These are phyloP conservation scores for Coniferiporia weirii DNA, from an alignment of 1,284 basidiomycete genomes.

Conservation along the genomic window DNA sequence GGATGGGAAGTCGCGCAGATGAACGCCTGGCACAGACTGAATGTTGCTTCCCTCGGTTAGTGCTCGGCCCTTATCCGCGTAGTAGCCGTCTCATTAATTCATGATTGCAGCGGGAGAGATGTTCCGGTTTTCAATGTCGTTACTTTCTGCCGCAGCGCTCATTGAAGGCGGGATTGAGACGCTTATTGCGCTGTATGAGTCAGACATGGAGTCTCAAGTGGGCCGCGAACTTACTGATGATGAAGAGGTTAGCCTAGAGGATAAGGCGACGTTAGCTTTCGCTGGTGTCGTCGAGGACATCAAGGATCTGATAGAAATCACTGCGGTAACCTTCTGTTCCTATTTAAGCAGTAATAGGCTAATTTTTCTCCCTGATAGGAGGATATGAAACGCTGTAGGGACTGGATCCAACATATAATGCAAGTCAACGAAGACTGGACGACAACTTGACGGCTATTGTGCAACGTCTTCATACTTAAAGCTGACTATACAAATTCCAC, in stretches of 20 bases:
- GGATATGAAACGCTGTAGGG: not conserved
- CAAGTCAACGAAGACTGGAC: too few relatives aligned
- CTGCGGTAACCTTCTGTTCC: too few relatives aligned
- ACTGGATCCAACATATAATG: not conserved
- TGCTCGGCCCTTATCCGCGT: not conserved
- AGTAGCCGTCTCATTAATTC: constrained; percentile 7
- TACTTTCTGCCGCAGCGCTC: constrained; percentile 46
- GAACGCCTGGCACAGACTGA: constrained; percentile 46
- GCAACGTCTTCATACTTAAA: too few relatives aligned
- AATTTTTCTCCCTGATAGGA: not conserved
- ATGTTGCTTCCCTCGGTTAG: constrained; percentile 42
- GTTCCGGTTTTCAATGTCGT: constrained; percentile 43
- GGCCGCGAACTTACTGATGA: not conserved
- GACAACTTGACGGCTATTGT: too few relatives aligned
- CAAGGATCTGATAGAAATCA: too few relatives aligned
- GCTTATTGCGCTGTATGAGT: constrained; percentile 34
- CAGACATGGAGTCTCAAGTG: constrained; percentile 25
- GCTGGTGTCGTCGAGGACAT: not conserved
- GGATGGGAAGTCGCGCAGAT: constrained; percentile 43
- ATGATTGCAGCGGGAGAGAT: constrained; percentile 41
- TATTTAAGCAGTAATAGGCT: not conserved
- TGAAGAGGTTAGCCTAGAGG: not conserved
- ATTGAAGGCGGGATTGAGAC: constrained; percentile 37
- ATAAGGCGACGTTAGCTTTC: not conserved
- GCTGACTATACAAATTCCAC: too few relatives aligned